Percentiles rank a stretch among this genome's conserved stretches.
Evolutionary conservation across 1,284 basidiomycete species (phyloP).

Genomic region (Macrocystidia cucumis): DNA sequence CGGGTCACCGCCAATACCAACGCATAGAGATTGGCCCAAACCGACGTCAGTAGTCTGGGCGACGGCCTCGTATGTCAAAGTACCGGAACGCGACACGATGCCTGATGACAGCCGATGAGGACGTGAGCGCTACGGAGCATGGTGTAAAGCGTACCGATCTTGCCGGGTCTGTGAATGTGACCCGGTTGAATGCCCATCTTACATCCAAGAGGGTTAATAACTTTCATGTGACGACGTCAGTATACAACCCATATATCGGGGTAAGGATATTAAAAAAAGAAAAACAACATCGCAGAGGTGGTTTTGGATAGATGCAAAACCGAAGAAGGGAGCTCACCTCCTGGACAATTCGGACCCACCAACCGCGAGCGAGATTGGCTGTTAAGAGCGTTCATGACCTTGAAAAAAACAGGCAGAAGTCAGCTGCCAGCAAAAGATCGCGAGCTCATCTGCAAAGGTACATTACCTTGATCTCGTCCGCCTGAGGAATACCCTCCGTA

Average conservation of each 20-base stretch:
- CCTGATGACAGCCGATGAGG: too few relatives aligned
- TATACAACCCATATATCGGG: too few relatives aligned
- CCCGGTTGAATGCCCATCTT: constrained; percentile 99
- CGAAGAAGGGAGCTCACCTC: constrained; percentile 30
- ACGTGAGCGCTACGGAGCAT: constrained; percentile 9
- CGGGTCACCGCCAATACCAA: constrained; percentile 98
- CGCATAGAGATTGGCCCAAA: constrained; percentile 93
- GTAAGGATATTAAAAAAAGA: constrained; percentile 4
- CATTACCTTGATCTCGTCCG: constrained; percentile 82
- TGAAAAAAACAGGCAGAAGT: constrained; percentile 6
- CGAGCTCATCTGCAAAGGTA: not conserved
- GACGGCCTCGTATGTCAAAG: constrained; percentile 89
- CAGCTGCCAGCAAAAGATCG: not conserved
- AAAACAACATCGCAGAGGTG: too few relatives aligned
- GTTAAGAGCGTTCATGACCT: constrained; percentile 92
- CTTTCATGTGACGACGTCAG: too few relatives aligned
- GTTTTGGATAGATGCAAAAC: not conserved
- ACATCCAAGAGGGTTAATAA: constrained; percentile 96
- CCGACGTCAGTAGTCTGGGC: constrained; percentile 94
- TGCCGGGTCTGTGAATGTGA: constrained; percentile 94
- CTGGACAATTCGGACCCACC: constrained; percentile 97
- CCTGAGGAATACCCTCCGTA: constrained; percentile 95
- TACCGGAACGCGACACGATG: constrained; percentile 96
- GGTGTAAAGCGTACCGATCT: constrained; percentile 71
- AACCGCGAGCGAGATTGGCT: constrained; percentile 93